Percentiles rank a stretch among this genome's conserved stretches.
These are phyloP conservation scores for Globisporangium lucens DNA, from an alignment of 352 stramenopile species.

Conservation along the genomic window DNA sequence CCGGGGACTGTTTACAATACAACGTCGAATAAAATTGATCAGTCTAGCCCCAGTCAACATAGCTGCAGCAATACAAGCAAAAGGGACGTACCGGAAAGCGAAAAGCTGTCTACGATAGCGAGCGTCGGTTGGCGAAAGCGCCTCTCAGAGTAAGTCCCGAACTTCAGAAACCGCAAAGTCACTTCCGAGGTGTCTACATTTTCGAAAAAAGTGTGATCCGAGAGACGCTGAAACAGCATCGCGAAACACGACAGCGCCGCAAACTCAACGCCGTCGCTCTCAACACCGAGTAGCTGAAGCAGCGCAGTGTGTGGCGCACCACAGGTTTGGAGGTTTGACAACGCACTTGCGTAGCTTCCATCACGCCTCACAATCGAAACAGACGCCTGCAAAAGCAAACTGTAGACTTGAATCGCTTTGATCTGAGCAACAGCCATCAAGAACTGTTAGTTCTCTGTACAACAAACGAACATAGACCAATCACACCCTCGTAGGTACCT, in stretches of 20 bases:
- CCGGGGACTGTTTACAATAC: conserved; percentile 18
- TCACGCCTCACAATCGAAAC: background rate
- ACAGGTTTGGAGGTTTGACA: conserved; percentile 31
- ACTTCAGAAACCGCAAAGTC: conserved; percentile 22
- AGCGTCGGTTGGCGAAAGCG: conserved; percentile 40
- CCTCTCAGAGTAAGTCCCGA: conserved; percentile 30
- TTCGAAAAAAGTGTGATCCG: conserved; percentile 22
- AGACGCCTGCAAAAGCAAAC: conserved; percentile 20
- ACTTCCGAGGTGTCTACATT: conserved; percentile 30
- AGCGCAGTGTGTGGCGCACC: conserved; percentile 31
- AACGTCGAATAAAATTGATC: background rate
- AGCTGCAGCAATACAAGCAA: too few species aligned
- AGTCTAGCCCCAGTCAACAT: background rate
- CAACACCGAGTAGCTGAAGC: conserved; percentile 22
- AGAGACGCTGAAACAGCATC: conserved; percentile 14
- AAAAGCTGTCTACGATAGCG: conserved; percentile 49
- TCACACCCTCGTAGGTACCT: background rate
- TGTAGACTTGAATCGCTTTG: conserved; percentile 25
- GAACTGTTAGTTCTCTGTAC: background rate
- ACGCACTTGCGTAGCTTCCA: background rate
- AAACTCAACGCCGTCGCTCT: conserved; percentile 31
- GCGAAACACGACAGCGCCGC: conserved; percentile 37
- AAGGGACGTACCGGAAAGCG: conserved; percentile 31
- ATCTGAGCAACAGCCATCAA: conserved; percentile 4
- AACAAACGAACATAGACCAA: background rate